These are phyloP conservation scores for Austropuccinia psidii DNA, from an alignment of 1,284 basidiomycete genomes.

Conservation along the genomic window DNA sequence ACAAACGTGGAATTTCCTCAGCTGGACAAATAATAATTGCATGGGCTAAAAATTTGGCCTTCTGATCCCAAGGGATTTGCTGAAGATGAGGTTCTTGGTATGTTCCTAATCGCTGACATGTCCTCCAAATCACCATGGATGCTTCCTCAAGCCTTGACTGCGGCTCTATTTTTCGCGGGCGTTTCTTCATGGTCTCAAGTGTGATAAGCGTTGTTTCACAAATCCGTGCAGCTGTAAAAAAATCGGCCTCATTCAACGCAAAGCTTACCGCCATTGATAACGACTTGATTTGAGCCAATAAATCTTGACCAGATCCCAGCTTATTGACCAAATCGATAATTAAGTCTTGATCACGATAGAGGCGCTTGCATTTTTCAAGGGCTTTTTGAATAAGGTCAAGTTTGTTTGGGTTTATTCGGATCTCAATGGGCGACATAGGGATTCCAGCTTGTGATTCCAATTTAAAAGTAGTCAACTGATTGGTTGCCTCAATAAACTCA, in stretches of 20 bases:
- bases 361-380: constrained; percentile 68
- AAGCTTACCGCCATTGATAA: constrained; percentile 80
- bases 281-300: constrained; percentile 65
- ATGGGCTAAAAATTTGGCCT: constrained; percentile 65
- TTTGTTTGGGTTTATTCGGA: constrained; percentile 75
- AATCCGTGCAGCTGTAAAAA: constrained; percentile 61
- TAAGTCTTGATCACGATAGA: constrained; percentile 79
- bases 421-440: constrained; percentile 76
- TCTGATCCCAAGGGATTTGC: constrained; percentile 61
- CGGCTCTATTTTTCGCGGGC: constrained; percentile 37
- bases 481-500: constrained; percentile 90
- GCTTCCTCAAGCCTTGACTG: constrained; percentile 52
- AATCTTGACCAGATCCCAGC: constrained; percentile 66
- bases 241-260: constrained; percentile 71
- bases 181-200: constrained; percentile 53
- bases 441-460: constrained; percentile 65
- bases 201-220: constrained; percentile 64
- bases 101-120: constrained; percentile 69
- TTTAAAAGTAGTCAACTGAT: constrained; percentile 72
- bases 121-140: constrained; percentile 72
- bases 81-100: constrained; percentile 49
- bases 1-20: constrained; percentile 64
- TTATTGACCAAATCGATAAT: constrained; percentile 79
- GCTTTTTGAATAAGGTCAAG: constrained; percentile 69
- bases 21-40: constrained; percentile 79